Percentiles rank a stretch among this genome's conserved stretches.
These are phyloP conservation scores for Dalbergia cultrata DNA, from an alignment of 306 rosid species.

Conservation along the genomic window DNA sequence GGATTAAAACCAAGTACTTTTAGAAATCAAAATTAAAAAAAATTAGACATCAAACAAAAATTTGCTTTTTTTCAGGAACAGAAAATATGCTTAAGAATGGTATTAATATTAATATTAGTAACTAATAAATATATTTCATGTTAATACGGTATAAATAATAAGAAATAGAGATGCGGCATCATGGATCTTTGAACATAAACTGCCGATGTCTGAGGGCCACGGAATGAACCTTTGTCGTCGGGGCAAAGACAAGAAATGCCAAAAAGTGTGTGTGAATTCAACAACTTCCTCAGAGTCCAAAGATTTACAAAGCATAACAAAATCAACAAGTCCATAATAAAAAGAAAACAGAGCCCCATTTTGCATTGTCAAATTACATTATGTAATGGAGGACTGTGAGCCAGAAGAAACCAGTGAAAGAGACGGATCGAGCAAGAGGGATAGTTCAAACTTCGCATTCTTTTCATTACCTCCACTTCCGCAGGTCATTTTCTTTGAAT, in stretches of 20 bases:
- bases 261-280: slow-evolving; percentile 57
- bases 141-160: not conserved
- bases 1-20: too few relatives aligned
- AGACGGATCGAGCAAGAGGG: not conserved
- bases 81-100: too few relatives aligned
- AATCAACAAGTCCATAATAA: slow-evolving; percentile 20
- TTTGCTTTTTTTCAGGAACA: too few relatives aligned
- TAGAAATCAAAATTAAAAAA: too few relatives aligned
- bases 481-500: slow-evolving; percentile 53
- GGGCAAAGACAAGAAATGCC: slow-evolving; percentile 14
- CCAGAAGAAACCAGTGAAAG: slow-evolving; percentile 9
- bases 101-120: too few relatives aligned
- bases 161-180: slow-evolving; percentile 39
- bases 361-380: slow-evolving; percentile 36
- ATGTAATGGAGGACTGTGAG: slow-evolving; percentile 18
- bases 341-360: slow-evolving; percentile 17
- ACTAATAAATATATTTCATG: too few relatives aligned
- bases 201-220: slow-evolving; percentile 1
- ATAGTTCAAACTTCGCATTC: slow-evolving; percentile 22
- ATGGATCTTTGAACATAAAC: slow-evolving; percentile 6
- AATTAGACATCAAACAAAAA: too few relatives aligned
- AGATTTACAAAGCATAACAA: slow-evolving; percentile 24
- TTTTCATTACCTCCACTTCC: slow-evolving; percentile 44
- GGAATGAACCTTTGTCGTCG: slow-evolving; percentile 38
- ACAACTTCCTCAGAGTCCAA: slow-evolving; percentile 21